Evolutionary conservation across 306 rosid genomes (phyloP).

Genomic region (Casuarina cunninghamiana): DNA sequence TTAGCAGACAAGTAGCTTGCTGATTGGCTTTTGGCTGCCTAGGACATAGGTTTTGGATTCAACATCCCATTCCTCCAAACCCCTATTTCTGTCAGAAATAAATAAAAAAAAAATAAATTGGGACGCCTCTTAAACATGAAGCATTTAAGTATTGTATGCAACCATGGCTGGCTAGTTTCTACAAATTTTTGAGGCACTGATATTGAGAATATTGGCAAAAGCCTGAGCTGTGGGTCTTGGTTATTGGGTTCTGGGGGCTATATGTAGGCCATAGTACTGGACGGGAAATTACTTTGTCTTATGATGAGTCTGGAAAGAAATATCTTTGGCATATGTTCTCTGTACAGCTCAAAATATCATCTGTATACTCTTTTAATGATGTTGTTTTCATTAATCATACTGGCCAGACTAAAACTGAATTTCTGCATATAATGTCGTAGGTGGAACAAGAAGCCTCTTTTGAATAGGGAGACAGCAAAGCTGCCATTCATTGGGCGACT

Average conservation of each 20-base stretch:
- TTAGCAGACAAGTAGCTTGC: too few relatives aligned
- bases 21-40: too few relatives aligned
- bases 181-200: background rate
- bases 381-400: slow-evolving; percentile 5
- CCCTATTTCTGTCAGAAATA: too few relatives aligned
- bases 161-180: background rate
- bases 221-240: background rate
- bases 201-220: background rate
- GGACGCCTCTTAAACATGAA: too few relatives aligned
- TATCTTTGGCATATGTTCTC: background rate
- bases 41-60: too few relatives aligned
- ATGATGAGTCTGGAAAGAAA: background rate
- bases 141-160: background rate
- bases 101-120: too few relatives aligned
- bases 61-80: too few relatives aligned
- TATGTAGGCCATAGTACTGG: background rate
- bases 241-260: background rate
- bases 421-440: slow-evolving; percentile 31
- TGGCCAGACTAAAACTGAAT: slow-evolving; percentile 4
- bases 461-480: slow-evolving; percentile 63
- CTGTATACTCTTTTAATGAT: background rate
- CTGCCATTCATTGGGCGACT: slow-evolving; percentile 62
- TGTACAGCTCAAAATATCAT: background rate
- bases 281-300: background rate
- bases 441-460: slow-evolving; percentile 82